phyloP scores from a whole-genome alignment of 371 early-diverging fungal species.

The Syncephalastrum racemosum region DNA sequence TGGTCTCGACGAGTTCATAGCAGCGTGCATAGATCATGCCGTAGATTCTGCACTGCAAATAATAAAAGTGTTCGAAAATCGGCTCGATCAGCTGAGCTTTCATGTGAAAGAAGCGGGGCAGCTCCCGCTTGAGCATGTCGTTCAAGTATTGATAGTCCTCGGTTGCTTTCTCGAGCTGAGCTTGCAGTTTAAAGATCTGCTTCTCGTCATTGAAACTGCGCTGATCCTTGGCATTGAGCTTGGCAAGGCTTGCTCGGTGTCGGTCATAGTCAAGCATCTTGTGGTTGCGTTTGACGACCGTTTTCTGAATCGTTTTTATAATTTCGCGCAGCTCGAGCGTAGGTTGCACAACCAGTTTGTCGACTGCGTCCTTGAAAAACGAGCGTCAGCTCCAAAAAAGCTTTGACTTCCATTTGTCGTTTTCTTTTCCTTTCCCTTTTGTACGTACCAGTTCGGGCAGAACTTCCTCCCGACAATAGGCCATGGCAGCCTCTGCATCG shows the following conservation, averaged over 20 bases:
- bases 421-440: neutral
- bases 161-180: slow-evolving; percentile 67
- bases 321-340: slow-evolving; percentile 62
- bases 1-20: slow-evolving; percentile 47
- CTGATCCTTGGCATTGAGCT: slow-evolving; percentile 66
- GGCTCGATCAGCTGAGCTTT: slow-evolving; percentile 68
- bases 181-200: slow-evolving; percentile 63
- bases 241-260: slow-evolving; percentile 64
- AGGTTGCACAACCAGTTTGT: slow-evolving; percentile 72
- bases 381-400: neutral
- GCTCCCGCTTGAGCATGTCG: slow-evolving; percentile 62
- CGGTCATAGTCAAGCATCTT: slow-evolving; percentile 87
- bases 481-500: slow-evolving; percentile 64
- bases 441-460: slow-evolving; percentile 64
- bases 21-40: slow-evolving; percentile 53
- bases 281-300: slow-evolving; percentile 79
- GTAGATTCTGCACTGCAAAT: slow-evolving; percentile 69
- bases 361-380: slow-evolving; percentile 59
- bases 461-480: slow-evolving; percentile 60
- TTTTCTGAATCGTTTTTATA: slow-evolving; percentile 67
- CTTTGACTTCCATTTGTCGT: neutral
- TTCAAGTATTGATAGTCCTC: slow-evolving; percentile 75
- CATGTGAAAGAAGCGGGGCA: slow-evolving; percentile 67
- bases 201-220: slow-evolving; percentile 73
- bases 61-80: slow-evolving; percentile 70